Evolutionary conservation across 805 yeast species (phyloP), one percentile per base, ranked within the genome.

Genomic region (Cyberlindnera misumaiensis): DNA sequence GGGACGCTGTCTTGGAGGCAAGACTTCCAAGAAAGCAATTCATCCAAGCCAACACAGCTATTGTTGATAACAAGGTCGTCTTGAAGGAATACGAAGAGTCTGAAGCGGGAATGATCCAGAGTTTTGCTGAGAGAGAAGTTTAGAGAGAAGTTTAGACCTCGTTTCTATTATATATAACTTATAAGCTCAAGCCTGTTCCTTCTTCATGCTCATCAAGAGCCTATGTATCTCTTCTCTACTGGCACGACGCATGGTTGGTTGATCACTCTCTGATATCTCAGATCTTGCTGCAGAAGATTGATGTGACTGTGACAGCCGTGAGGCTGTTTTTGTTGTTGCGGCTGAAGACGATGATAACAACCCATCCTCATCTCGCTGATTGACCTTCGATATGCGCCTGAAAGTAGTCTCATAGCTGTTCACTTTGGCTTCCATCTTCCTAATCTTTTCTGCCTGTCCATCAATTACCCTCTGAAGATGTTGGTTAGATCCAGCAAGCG

Each of bases 11-110:
- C 11, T 63, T 87, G 43, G 63, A 65, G 32, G 81, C 83, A 57
- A 83, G 85, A 62, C 68, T 81, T 49, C 95, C 96, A 45, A 75
- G 96, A 59, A 81, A 79, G 59, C 94, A 85, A 58, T 73, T 81
- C 48, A 77, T 87, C 41, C 96, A 87, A 62, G 85, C 88, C 20
- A 87, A 87, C 61, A 82, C 95, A 8, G 49, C 63, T 18, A 45
- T 75, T 32, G 48, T 56, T 11, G 65, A 53, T 9, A 58, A 56
- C 6, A 47, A 51, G 34, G 77, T 81, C 25, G 68, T 62, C 30
- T 67, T 86, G n/a, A 70, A 67, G 41, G 95, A 84, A 55, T 87
- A 87, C 51, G 80, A 75, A 20, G 90, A 83, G 55, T 68, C 79
- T 11, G 78, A 77, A 47, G 65, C 67, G 27, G 95, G 95, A 20